Evolutionary conservation across 176 grass and related monocot genomes (phyloP).

Genomic region (Rhipidocladum racemiflorum): DNA sequence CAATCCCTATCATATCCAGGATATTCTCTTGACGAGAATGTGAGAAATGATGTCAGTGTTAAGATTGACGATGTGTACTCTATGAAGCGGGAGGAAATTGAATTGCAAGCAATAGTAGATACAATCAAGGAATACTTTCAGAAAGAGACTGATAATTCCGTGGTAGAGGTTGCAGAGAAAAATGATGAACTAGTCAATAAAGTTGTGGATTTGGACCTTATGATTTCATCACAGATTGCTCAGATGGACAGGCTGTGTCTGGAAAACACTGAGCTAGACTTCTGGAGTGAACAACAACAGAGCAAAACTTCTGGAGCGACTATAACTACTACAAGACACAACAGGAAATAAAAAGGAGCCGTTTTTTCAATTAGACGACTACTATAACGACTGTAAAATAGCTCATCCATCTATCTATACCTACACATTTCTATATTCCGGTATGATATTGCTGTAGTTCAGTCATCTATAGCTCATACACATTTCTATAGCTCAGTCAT

Average conservation of each 20-base stretch:
- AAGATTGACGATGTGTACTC: constrained; percentile 32
- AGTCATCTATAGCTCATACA: too few relatives aligned
- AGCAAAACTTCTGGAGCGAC: too few relatives aligned
- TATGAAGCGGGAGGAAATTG: constrained; percentile 49
- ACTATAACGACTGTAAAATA: too few relatives aligned
- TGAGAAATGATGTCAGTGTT: neutral
- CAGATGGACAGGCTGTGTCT: constrained; percentile 58
- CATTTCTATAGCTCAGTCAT: too few relatives aligned
- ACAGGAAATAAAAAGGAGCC: too few relatives aligned
- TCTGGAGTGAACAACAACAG: too few relatives aligned
- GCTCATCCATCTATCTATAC: too few relatives aligned
- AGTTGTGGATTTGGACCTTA: constrained; percentile 67
- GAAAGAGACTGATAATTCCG: constrained; percentile 44
- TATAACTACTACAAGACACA: too few relatives aligned
- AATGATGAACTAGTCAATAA: constrained; percentile 74
- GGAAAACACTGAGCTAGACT: constrained; percentile 59
- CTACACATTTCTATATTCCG: too few relatives aligned
- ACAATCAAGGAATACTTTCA: constrained; percentile 59
- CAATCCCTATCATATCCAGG: constrained; percentile 19
- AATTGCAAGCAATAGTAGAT: constrained; percentile 38
- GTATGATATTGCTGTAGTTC: too few relatives aligned
- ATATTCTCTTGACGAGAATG: constrained; percentile 17
- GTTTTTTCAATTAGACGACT: too few relatives aligned
- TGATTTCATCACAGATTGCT: constrained; percentile 62
- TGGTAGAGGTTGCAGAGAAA: constrained; percentile 54